Evolutionary conservation across 352 stramenopile species (phyloP).

Genomic region (Thalassiosira livingstoniorum): DNA sequence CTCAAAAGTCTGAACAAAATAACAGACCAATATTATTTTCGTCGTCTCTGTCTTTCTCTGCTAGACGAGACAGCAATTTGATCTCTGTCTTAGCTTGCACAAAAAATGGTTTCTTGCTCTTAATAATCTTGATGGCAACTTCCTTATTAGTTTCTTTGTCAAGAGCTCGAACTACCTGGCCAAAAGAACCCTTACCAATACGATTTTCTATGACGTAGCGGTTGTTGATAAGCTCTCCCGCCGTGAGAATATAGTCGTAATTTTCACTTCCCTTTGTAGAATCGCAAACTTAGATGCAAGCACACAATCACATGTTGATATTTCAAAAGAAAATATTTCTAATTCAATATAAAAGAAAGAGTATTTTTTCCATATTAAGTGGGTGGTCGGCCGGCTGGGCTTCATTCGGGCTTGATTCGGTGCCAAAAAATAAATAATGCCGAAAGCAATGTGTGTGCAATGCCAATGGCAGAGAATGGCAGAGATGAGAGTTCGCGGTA

Average conservation of each 20-base stretch:
- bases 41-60: slow-evolving; percentile 87
- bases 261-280: too few species aligned
- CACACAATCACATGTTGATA: too few species aligned
- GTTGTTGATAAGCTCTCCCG: slow-evolving; percentile 91
- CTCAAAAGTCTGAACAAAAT: slow-evolving; percentile 24
- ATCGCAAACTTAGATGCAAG: too few species aligned
- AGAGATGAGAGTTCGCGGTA: too few species aligned
- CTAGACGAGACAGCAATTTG: slow-evolving; percentile 91
- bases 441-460: too few species aligned
- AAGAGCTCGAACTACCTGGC: slow-evolving; percentile 93
- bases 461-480: too few species aligned
- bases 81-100: slow-evolving; percentile 96
- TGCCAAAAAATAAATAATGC: too few species aligned
- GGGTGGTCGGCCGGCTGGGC: too few species aligned
- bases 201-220: slow-evolving; percentile 94
- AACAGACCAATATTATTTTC: slow-evolving; percentile 92
- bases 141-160: slow-evolving; percentile 88
- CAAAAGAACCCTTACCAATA: slow-evolving; percentile 97
- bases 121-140: slow-evolving; percentile 98
- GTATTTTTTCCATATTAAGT: too few species aligned
- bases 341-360: too few species aligned
- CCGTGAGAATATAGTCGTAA: slow-evolving; percentile 95
- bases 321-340: too few species aligned
- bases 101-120: slow-evolving; percentile 95
- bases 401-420: too few species aligned